Evolutionary conservation across 805 yeast species (phyloP), one percentile per base, ranked within the genome.

Genomic region (Ogataea nitratoaversa): DNA sequence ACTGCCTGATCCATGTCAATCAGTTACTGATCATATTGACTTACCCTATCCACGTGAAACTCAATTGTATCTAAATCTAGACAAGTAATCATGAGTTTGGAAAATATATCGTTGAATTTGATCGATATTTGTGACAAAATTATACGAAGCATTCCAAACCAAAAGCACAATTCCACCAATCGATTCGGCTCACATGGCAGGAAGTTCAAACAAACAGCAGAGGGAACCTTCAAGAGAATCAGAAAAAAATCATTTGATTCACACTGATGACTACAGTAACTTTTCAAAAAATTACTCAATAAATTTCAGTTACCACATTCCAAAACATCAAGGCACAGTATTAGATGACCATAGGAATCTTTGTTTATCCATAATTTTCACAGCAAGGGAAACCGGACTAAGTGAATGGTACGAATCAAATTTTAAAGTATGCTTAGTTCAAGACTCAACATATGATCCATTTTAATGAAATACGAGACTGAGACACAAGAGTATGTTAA

Each of bases 341-440:
- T 43, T 74, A 8, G 29, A 49, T 6, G 49, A 59, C 8, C 66
- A 49, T 29, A 66, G 64, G 2, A 70, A 70, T 34, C 61, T 76
- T 24, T 74, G 78, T 44, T 59, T 72, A 17, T 53, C 70, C 8
- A 70, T 76, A 7, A 59, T 76, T 8, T 76, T 76, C 19, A 70
- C 72, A 1, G 76, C 82, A 7, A 54, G 72, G 34, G 70, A 70
- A 38, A 60, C 76, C 31, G 82, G 76, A 48, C 43, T 56, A 19
- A 68, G 73, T 40, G 57, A 57, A 39, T 76, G 80, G 82, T 72
- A 65, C 42, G 77, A 72, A 44, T 62, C 63, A 31, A 72, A 67
- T 42, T 66, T 67, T 40, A 65, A 70, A 31, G 70, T 74, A 11
- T 60, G 67, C 11, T 56, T 62, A 30, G 46, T 62, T 44, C 60